Evolutionary conservation across 208 protist species (phyloP), one percentile per base, ranked within the genome.

Genomic region (Leishmania lainsoni): DNA sequence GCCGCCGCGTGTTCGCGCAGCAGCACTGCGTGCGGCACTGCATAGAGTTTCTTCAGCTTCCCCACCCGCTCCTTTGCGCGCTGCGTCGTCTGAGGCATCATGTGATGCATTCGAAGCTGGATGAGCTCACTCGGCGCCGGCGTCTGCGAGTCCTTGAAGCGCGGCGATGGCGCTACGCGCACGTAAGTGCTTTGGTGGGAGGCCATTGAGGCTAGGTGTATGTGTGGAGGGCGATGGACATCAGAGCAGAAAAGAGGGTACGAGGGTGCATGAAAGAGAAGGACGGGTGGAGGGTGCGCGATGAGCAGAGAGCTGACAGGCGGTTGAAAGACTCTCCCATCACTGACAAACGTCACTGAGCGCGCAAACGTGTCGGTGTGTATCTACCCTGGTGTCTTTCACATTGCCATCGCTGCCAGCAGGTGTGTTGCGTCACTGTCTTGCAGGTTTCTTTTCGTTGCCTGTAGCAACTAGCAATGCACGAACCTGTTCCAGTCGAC

Each of bases 1-100:
- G 85, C 85, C 12, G 73, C 42, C 5, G 52, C 82, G 51, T 97
- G 91, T 2, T 84, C 75, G 48, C 76, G 51, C 58, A 87, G 69
- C 29, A 93, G 29, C 35, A 74, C 71, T 2, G 78, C 63, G 6
- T 80, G 56, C 2, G 91, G 84, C 5, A 84, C 65, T 2, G 85
- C 63, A 85, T 92, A 96, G 22, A 93, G 79, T 39, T 85, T 81
- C 84, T 96, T 95, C 8, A 96, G 87, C n/a, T 63, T 77, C 1
- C 78, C 72, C 0, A 96, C 75, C 26, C 94, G 91, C 29, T 79
- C 39, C 58, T 85, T 76, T 0, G 94, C 94, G 2, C 83, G 86
- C 54, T 87, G 66, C 45, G 89, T 87, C n/a, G 87, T 91, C 1
- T 81, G 42, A 0, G 94, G 91, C 14, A 95, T 80, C 10, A 97